Evolutionary conservation across 2,329 filamentous ascomycete genomes (phyloP), one percentile per base, ranked within the genome.

Genomic region (Hypoxylon sp.): DNA sequence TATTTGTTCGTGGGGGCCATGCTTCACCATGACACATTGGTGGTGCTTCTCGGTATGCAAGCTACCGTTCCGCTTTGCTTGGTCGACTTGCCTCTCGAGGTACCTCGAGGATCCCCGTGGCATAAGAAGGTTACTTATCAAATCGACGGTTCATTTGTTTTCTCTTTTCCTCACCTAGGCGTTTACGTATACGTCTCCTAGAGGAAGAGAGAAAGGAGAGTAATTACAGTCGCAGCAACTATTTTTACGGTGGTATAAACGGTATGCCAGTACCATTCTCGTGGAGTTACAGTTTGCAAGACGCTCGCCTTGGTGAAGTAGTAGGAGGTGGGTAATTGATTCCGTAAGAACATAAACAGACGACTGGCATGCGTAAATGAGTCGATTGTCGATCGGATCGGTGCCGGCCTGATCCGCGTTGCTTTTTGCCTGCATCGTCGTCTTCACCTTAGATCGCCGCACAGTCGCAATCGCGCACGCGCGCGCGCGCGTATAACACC

Each of bases 401-500:
- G 54, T 46, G 11, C 58, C 27, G 44, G 11, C 51, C 56, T 61
- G 33, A 57, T 57, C 40, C 17, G 11, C 42, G 30, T 33, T 33
- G 27, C 11, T 35, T 44, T 51, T 42, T n/a, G 7, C n/a, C 35
- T 44, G n/a, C 40, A 50, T 40, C 35, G 42, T 63, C 55, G 7
- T 58, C 56, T 40, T 67, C 35, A 51, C 44, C 50, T 37, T 64
- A 42, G 63, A 48, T 61, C 48, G 67, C 64, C 61, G 57, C 56
- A 59, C 40, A 55, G 58, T 68, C 60, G 50, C 54, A 69, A 60
- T 66, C 25, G 56, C 46, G 37, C 48, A 60, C 44, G 46, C 59
- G 63, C 66, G 69, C 69, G 73, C 73, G 73, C 71, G 66, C 70
- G 62, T 51, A 72, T 72, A 64, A 53, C 57, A 58, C 53, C 22